Evolutionary conservation across 2,329 filamentous ascomycete species (phyloP).

Genomic region (Fusarium sororula): DNA sequence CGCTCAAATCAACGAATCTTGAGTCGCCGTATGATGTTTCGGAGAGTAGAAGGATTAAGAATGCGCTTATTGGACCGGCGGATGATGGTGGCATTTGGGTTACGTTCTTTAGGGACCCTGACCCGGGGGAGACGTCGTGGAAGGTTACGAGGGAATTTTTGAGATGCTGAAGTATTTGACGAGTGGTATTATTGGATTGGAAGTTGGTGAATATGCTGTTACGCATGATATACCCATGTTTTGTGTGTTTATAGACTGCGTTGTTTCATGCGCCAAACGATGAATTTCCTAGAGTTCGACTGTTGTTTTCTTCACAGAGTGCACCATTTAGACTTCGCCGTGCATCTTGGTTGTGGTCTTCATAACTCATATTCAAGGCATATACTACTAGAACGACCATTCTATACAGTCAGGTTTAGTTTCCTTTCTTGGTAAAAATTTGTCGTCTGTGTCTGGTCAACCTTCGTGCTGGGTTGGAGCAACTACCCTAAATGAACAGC

Average conservation of each 20-base stretch:
- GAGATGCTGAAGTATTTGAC: slow-evolving; percentile 5
- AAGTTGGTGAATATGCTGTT: not conserved
- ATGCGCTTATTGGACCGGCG: slow-evolving; percentile 41
- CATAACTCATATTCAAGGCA: too few relatives aligned
- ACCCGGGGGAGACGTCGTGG: slow-evolving; percentile 40
- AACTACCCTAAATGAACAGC: too few relatives aligned
- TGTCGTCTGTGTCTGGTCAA: too few relatives aligned
- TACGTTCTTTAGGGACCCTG: slow-evolving; percentile 44
- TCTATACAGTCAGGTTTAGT: too few relatives aligned
- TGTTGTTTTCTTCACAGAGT: too few relatives aligned
- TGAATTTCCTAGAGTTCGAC: rapidly evolving
- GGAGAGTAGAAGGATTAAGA: slow-evolving; percentile 44
- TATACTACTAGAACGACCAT: too few relatives aligned
- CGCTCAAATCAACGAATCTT: slow-evolving; percentile 9
- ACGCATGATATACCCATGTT: not conserved
- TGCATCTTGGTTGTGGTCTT: rapidly evolving
- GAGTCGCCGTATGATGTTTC: slow-evolving; percentile 44
- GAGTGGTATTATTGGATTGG: not conserved
- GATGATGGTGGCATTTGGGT: slow-evolving; percentile 40
- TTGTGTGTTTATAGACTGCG: not conserved
- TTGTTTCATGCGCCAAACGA: not conserved
- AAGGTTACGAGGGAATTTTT: slow-evolving; percentile 43
- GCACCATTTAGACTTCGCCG: rapidly evolving
- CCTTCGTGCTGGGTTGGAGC: too few relatives aligned
- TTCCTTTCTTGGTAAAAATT: too few relatives aligned